Conservation (phyloP, 805 yeast species). For the Barnettozyma botsteinii region DNA sequence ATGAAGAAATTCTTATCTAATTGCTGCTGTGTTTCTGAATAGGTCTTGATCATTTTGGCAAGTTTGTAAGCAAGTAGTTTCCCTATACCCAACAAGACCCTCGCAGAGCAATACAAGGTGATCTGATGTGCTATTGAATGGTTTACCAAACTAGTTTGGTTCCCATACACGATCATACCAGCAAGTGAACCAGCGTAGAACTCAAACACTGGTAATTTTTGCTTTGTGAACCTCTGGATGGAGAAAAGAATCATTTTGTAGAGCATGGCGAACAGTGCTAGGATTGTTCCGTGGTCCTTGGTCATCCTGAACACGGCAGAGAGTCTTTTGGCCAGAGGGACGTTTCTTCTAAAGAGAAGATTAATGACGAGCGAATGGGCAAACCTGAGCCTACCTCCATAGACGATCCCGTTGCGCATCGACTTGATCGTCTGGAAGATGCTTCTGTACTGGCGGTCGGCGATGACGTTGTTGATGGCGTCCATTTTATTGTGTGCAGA, state of each 20-base stretch:
- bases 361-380: slow-evolving; percentile 62
- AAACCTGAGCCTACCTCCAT: slow-evolving; percentile 58
- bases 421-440: slow-evolving; percentile 34
- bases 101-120: slow-evolving; percentile 65
- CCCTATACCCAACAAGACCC: slow-evolving; percentile 59
- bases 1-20: not conserved
- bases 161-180: slow-evolving; percentile 38
- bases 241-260: slow-evolving; percentile 37
- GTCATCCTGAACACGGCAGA: slow-evolving; percentile 46
- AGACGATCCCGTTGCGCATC: slow-evolving; percentile 40
- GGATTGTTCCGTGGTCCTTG: slow-evolving; percentile 46
- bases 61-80: slow-evolving; percentile 20
- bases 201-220: slow-evolving; percentile 14
- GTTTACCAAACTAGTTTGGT: slow-evolving; percentile 28
- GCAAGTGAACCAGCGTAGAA: slow-evolving; percentile 34
- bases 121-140: slow-evolving; percentile 61
- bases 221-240: slow-evolving; percentile 22
- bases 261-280: slow-evolving; percentile 50
- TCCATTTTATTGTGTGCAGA: slow-evolving; percentile 6
- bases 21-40: not conserved
- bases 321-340: slow-evolving; percentile 36
- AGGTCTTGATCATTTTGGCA: slow-evolving; percentile 12
- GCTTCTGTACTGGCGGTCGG: slow-evolving; percentile 32
- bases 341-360: slow-evolving; percentile 35
- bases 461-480: slow-evolving; percentile 21